Percentiles rank a stretch among this genome's conserved stretches.
These are phyloP conservation scores for Fusarium haematococcum DNA, from an alignment of 2,329 filamentous ascomycete genomes.

Conservation along the genomic window DNA sequence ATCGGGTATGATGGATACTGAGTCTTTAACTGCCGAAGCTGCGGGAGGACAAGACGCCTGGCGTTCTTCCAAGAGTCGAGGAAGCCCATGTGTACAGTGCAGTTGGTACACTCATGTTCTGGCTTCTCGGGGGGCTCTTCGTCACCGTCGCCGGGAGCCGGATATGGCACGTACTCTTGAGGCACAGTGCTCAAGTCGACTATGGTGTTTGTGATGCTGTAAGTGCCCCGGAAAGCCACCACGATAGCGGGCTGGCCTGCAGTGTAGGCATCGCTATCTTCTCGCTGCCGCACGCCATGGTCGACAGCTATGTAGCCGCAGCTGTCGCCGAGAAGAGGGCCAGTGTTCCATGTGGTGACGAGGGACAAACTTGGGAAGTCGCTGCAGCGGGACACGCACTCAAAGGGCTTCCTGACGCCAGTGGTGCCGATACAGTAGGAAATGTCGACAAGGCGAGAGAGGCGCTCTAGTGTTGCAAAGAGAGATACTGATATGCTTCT, in stretches of 20 bases:
- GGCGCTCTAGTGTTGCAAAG: slow-evolving; percentile 86
- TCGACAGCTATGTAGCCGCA: slow-evolving; percentile 96
- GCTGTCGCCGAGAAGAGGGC: slow-evolving; percentile 85
- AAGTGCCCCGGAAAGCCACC: slow-evolving; percentile 93
- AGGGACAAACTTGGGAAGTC: slow-evolving; percentile 87
- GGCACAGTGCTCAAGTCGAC: slow-evolving; percentile 90
- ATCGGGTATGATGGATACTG: slow-evolving; percentile 78
- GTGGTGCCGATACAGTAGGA: slow-evolving; percentile 91
- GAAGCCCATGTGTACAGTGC: slow-evolving; percentile 94
- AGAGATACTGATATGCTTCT: slow-evolving; percentile 57
- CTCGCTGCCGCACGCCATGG: slow-evolving; percentile 57
- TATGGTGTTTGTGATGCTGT: slow-evolving; percentile 92
- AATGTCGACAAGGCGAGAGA: slow-evolving; percentile 93
- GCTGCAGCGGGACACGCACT: slow-evolving; percentile 84
- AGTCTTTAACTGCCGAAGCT: slow-evolving; percentile 69
- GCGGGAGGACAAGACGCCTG: slow-evolving; percentile 74
- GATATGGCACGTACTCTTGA: slow-evolving; percentile 92
- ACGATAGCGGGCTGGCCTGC: slow-evolving; percentile 67
- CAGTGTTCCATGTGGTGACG: slow-evolving; percentile 90
- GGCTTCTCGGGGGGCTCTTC: slow-evolving; percentile 49
- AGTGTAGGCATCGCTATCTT: slow-evolving; percentile 16
- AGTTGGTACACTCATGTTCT: slow-evolving; percentile 79
- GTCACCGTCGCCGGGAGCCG: slow-evolving; percentile 62
- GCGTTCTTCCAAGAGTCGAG: slow-evolving; percentile 85
- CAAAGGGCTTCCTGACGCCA: slow-evolving; percentile 85